Conservation (phyloP, 2,329 filamentous ascomycete species). For the Aspergillus sp. region DNA sequence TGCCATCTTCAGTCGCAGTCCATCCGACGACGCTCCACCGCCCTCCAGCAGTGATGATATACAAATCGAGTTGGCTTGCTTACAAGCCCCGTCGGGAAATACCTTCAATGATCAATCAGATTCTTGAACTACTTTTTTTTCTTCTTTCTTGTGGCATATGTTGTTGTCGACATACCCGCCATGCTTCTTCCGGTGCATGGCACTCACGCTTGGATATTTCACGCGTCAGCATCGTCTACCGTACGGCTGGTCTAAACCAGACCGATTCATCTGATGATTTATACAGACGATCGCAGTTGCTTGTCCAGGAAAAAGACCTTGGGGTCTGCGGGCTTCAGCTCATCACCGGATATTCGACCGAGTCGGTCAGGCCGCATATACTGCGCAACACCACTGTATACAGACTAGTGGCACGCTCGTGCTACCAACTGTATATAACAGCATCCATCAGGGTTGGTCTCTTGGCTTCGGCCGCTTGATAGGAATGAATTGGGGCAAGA, state of each 20-base stretch:
- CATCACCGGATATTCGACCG: too few relatives aligned
- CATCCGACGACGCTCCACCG: constrained; percentile 19
- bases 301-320: too few relatives aligned
- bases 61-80: constrained; percentile 28
- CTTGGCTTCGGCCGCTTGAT: too few relatives aligned
- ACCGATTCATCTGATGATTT: neutral
- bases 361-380: too few relatives aligned
- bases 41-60: constrained; percentile 22
- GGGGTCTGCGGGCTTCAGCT: too few relatives aligned
- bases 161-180: neutral
- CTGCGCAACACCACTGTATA: too few relatives aligned
- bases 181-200: neutral
- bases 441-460: too few relatives aligned
- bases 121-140: neutral
- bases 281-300: neutral
- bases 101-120: constrained; percentile 7
- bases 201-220: neutral
- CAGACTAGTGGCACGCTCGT: too few relatives aligned
- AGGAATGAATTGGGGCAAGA: too few relatives aligned
- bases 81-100: constrained; percentile 25
- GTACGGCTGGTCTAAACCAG: neutral
- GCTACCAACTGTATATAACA: too few relatives aligned
- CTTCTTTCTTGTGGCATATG: neutral
- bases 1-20: constrained; percentile 28
- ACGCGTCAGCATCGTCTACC: neutral